These are phyloP conservation scores for Nemania bipapillata DNA, from an alignment of 2,329 filamentous ascomycete genomes.

Conservation along the genomic window DNA sequence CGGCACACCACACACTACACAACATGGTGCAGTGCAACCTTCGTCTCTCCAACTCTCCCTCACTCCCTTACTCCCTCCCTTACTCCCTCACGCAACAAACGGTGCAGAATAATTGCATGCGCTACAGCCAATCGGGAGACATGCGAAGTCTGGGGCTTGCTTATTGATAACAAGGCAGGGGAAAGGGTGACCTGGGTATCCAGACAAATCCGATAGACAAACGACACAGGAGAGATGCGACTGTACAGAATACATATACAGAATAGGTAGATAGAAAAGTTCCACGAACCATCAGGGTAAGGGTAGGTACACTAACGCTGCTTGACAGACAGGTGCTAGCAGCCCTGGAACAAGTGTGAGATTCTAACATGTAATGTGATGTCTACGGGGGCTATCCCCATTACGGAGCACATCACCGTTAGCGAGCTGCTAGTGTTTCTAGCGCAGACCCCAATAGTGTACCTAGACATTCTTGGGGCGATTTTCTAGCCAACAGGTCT, in stretches of 20 bases:
- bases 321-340: neutral
- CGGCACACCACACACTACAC: neutral
- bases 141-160: neutral
- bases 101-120: neutral
- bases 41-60: constrained; percentile 5
- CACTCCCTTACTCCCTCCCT: constrained; percentile 1
- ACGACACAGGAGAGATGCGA: too few species aligned
- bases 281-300: too few species aligned
- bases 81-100: neutral
- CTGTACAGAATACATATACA: too few species aligned
- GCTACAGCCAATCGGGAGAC: constrained; percentile 3
- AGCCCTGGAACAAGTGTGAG: neutral
- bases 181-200: constrained; percentile 1
- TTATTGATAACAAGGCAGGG: neutral
- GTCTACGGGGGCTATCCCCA: constrained; percentile 2
- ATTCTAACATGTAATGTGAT: neutral
- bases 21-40: neutral
- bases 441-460: neutral
- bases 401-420: constrained; percentile 1
- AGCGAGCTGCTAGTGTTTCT: neutral
- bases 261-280: too few species aligned
- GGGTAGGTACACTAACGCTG: too few species aligned
- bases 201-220: neutral
- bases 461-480: neutral
- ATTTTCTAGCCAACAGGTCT: neutral